phyloP scores from a whole-genome alignment of 768 basidiomycete genomes.

The Suillus spraguei region DNA sequence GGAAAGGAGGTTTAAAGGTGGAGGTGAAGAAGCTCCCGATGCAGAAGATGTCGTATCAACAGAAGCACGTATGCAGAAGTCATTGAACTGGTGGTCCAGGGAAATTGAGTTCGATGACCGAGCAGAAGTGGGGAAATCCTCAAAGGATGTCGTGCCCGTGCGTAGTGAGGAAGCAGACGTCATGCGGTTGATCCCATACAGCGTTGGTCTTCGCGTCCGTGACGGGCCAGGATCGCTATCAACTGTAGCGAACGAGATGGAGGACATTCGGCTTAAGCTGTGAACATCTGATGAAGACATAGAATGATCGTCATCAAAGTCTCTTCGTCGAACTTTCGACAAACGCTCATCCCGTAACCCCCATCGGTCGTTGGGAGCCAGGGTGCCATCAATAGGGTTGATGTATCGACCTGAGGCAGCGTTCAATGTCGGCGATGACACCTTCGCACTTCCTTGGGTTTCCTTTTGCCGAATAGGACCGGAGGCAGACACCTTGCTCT shows the following conservation, averaged over 20 bases:
- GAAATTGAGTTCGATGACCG: slow-evolving; percentile 83
- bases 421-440: slow-evolving; percentile 51
- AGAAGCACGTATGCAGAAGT: slow-evolving; percentile 73
- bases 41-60: slow-evolving; percentile 59
- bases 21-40: slow-evolving; percentile 71
- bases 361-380: slow-evolving; percentile 49
- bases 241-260: slow-evolving; percentile 80
- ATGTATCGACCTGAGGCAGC: slow-evolving; percentile 65
- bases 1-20: slow-evolving; percentile 74
- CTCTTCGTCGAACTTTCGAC: slow-evolving; percentile 77
- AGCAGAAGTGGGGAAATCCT: slow-evolving; percentile 71
- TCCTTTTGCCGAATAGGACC: slow-evolving; percentile 68
- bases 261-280: slow-evolving; percentile 72
- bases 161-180: slow-evolving; percentile 75
- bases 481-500: slow-evolving; percentile 57
- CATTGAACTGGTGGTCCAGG: slow-evolving; percentile 74
- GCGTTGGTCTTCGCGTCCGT: slow-evolving; percentile 61
- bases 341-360: slow-evolving; percentile 56
- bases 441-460: slow-evolving; percentile 40
- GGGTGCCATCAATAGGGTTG: slow-evolving; percentile 37
- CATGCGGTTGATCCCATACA: slow-evolving; percentile 73
- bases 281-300: slow-evolving; percentile 89
- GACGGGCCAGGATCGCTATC: slow-evolving; percentile 86
- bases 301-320: slow-evolving; percentile 89
- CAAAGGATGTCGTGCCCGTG: slow-evolving; percentile 56